phyloP scores from a whole-genome alignment of 2,329 filamentous ascomycete species.

The Massarina eburnea region DNA sequence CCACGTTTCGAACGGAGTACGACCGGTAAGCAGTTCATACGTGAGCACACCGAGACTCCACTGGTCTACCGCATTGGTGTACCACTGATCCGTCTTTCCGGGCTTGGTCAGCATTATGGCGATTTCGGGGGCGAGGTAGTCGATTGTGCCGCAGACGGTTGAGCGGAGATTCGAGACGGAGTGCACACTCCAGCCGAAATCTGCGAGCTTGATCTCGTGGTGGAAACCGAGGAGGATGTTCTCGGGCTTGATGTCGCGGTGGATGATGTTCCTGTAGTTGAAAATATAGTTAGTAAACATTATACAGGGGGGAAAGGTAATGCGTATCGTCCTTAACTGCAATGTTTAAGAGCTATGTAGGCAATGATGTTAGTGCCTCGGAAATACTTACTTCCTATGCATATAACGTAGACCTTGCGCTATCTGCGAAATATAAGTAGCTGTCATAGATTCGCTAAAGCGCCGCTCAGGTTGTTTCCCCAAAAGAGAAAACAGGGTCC shows the following conservation, averaged over 20 bases:
- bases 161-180: slow-evolving; percentile 85
- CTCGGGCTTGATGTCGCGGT: slow-evolving; percentile 89
- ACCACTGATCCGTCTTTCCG: slow-evolving; percentile 73
- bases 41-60: slow-evolving; percentile 93
- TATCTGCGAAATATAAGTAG: slow-evolving; percentile 83
- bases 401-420: slow-evolving; percentile 79
- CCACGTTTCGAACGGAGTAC: slow-evolving; percentile 91
- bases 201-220: slow-evolving; percentile 93
- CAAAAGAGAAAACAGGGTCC: slow-evolving; percentile 79
- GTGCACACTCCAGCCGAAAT: slow-evolving; percentile 96
- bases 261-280: too few relatives aligned
- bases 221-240: slow-evolving; percentile 95
- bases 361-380: too few relatives aligned
- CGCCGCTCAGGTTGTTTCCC: slow-evolving; percentile 72
- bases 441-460: slow-evolving; percentile 78
- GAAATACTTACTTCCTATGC: slow-evolving; percentile 89
- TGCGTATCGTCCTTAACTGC: too few relatives aligned
- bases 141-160: slow-evolving; percentile 91
- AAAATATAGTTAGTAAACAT: too few relatives aligned
- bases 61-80: slow-evolving; percentile 88
- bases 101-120: slow-evolving; percentile 47
- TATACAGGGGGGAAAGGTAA: too few relatives aligned
- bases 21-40: slow-evolving; percentile 90
- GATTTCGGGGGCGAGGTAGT: slow-evolving; percentile 96
- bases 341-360: too few relatives aligned